A percentile compares a stretch with the other conserved stretches of the same genome.
Conservation (phyloP, 352 stramenopile genomes). For the Phytophthora multivora region DNA sequence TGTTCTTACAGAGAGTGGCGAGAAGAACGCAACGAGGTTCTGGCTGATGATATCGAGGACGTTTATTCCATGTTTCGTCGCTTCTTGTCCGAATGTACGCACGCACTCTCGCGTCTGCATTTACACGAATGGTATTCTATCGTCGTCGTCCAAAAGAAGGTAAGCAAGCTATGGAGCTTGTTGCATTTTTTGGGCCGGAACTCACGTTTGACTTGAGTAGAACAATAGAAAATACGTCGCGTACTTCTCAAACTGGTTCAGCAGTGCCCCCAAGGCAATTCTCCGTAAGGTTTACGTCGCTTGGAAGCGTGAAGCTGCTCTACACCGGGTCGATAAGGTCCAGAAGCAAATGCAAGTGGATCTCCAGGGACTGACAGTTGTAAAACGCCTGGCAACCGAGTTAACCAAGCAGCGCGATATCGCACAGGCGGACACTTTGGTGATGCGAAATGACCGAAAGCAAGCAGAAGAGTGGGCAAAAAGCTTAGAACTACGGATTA, state of each 20-base stretch:
- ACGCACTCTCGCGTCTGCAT: slow-evolving; percentile 52
- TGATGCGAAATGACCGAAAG: slow-evolving; percentile 65
- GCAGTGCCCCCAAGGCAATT: slow-evolving; percentile 53
- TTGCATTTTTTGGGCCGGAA: no score
- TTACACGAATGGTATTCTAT: slow-evolving; percentile 76
- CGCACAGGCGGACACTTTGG: slow-evolving; percentile 53
- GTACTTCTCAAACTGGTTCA: slow-evolving; percentile 79
- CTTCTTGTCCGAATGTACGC: slow-evolving; percentile 55
- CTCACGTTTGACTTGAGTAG: slow-evolving; percentile 17
- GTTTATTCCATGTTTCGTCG: slow-evolving; percentile 58
- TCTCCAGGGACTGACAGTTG: slow-evolving; percentile 30
- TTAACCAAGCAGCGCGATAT: slow-evolving; percentile 51
- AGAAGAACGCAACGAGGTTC: slow-evolving; percentile 58
- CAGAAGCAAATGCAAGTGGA: slow-evolving; percentile 46
- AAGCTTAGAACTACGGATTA: slow-evolving; percentile 57
- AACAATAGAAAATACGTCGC: slow-evolving; percentile 76
- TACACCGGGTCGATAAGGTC: slow-evolving; percentile 37
- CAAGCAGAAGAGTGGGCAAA: slow-evolving; percentile 57
- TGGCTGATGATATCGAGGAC: slow-evolving; percentile 58
- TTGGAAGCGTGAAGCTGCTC: slow-evolving; percentile 51
- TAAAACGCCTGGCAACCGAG: slow-evolving; percentile 66
- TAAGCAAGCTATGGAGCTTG: slow-evolving; percentile 12
- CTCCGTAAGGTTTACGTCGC: slow-evolving; percentile 54
- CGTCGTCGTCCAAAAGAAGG: slow-evolving; percentile 65
- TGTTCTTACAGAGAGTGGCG: slow-evolving; percentile 31